A percentile compares a stretch with the other conserved stretches of the same genome.
Conservation (phyloP, 2,329 filamentous ascomycete species). For the Xylaria sp. region DNA sequence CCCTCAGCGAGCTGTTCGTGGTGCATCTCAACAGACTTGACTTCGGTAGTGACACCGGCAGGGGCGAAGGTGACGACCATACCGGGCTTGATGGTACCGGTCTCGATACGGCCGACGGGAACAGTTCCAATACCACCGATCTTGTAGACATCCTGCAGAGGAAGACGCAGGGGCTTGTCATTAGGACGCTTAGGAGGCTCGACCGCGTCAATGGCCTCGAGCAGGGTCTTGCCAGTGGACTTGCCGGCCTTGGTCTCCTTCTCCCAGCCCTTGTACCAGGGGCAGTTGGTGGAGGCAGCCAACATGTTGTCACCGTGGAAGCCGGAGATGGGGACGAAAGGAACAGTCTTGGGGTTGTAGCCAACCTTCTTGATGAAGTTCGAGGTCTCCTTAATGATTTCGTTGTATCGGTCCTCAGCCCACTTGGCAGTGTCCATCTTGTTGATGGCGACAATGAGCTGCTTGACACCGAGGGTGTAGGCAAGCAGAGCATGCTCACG, state of each 20-base stretch:
- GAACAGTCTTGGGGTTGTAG: conserved; percentile 98
- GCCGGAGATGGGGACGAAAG: conserved; percentile 99
- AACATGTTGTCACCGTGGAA: conserved; percentile 99
- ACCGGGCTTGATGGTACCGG: conserved; percentile 87
- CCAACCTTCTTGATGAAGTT: conserved; percentile 99
- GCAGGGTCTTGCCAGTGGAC: conserved; percentile 91
- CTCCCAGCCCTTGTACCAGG: conserved; percentile 99
- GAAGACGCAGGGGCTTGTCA: conserved; percentile 99
- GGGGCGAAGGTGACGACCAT: conserved; percentile 99
- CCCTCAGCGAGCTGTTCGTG: conserved; percentile 98
- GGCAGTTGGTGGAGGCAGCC: conserved; percentile 83
- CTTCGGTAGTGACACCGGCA: conserved; percentile 99
- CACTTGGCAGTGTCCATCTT: conserved; percentile 99
- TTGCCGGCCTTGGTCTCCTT: conserved; percentile 89
- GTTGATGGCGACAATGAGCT: conserved; percentile 99
- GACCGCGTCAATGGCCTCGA: conserved; percentile 97
- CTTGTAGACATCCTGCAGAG: conserved; percentile 99
- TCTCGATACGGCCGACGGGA: conserved; percentile 99
- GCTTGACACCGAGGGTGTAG: conserved; percentile 99
- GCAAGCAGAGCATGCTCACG: conserved; percentile 99
- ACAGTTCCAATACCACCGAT: conserved; percentile 99
- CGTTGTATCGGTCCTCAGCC: conserved; percentile 93
- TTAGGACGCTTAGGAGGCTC: conserved; percentile 89
- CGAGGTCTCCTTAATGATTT: conserved; percentile 99
- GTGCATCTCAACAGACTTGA: conserved; percentile 99